Evolutionary conservation across 345 rosid species (phyloP), one percentile per base, ranked within the genome.

Genomic region (Brassica juncea): DNA sequence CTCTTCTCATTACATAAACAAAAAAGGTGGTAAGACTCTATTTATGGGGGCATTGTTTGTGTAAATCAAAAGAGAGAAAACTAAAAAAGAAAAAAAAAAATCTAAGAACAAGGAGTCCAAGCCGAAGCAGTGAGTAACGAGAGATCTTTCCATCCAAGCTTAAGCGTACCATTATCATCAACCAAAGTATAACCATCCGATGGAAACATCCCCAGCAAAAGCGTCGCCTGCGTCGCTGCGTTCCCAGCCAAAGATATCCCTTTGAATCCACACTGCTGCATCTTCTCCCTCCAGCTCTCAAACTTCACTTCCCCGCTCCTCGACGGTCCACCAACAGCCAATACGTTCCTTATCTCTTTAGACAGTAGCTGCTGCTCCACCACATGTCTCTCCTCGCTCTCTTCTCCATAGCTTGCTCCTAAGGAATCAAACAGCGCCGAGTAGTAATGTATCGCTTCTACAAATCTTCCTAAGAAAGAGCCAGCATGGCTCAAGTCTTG

Each of bases 81-180:
- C 2, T 42, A 14, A 8, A 9, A 42, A 47, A 4, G 3, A 14
- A 47, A 44, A 44, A 44, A 1, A 44, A 4, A 54, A 54, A 25
- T 3, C 69, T 66, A 73, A 67, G 74, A 82, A 58, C 88, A 83
- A 32, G 98, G 98, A 52, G 96, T 86, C 99, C 99, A 95, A 10
- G 99, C 99, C 3, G 99, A 95, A 52, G 99, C 99, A 65, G 99
- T 95, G 6, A 95, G 94, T 85, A 95, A 87, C 64, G 98, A 95
- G 25, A 95, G 98, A 76, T 95, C 99, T 77, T 95, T 95, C 99
- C 99, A 95, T 11, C 99, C 99, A 35, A 95, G 94, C 82, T 93
- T 95, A 42, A 95, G 89, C 1, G 99, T 82, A 8, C 99, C 99
- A 54, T 83, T 90, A 81, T 95, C 97, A 82, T 95, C 99, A 7